phyloP scores from a whole-genome alignment of 306 rosid genomes.

The Nissolia schottii region DNA sequence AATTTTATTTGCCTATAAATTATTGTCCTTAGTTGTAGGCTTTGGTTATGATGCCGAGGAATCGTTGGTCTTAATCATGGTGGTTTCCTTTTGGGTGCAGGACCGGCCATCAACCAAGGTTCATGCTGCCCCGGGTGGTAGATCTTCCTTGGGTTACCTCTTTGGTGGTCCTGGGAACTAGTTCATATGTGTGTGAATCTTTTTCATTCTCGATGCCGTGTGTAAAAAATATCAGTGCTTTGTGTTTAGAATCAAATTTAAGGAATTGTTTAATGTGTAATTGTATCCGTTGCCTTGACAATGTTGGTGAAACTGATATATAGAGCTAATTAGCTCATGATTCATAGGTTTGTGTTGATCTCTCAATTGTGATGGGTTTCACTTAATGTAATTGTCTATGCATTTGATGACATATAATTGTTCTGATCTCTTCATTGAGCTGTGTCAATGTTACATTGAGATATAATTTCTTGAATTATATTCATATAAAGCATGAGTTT shows the following conservation, averaged over 20 bases:
- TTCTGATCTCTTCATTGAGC: no score
- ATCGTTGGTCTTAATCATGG: background rate
- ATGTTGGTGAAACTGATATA: slow-evolving; percentile 22
- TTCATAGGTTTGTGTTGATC: slow-evolving; percentile 5
- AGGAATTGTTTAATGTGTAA: slow-evolving; percentile 22
- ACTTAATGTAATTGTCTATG: slow-evolving; percentile 5
- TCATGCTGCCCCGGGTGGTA: slow-evolving; percentile 79
- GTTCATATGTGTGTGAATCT: background rate
- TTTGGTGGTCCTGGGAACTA: slow-evolving; percentile 64
- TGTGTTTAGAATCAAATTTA: slow-evolving; percentile 13
- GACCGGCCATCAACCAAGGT: slow-evolving; percentile 87
- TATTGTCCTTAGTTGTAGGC: background rate
- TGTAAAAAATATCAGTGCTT: background rate
- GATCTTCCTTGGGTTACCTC: slow-evolving; percentile 74
- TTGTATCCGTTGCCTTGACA: slow-evolving; percentile 21
- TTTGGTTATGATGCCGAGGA: background rate
- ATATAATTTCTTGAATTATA: no score
- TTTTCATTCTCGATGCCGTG: slow-evolving; percentile 9
- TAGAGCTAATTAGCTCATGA: no score
- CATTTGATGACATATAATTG: background rate
- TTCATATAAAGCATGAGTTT: no score
- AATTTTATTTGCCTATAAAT: background rate
- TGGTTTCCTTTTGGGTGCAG: slow-evolving; percentile 34
- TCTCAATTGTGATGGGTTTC: slow-evolving; percentile 16
- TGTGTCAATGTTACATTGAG: no score